Percentiles rank a stretch among this genome's conserved stretches.
Evolutionary conservation across 257 asterid species (phyloP).

Genomic region (Solanum corneliomulleri): DNA sequence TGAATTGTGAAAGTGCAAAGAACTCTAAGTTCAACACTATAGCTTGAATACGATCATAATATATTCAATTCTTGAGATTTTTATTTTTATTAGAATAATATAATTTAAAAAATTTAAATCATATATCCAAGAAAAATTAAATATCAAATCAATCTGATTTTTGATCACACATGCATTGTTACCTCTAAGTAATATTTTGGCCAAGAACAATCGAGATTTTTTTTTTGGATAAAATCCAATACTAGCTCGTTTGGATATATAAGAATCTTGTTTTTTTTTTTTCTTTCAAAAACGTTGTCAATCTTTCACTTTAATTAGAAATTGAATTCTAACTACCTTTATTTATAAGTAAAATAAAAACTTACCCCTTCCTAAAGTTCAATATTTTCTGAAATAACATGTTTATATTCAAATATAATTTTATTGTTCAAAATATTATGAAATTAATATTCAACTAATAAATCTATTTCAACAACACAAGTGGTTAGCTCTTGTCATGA

Average conservation of each 20-base stretch:
- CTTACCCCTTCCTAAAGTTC: not conserved
- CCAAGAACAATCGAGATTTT: too few relatives aligned
- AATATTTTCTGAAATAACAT: not conserved
- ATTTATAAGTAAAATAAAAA: too few relatives aligned
- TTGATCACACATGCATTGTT: not conserved
- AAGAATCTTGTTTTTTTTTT: too few relatives aligned
- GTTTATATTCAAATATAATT: not conserved
- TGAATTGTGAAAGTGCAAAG: not conserved
- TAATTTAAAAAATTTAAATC: not conserved
- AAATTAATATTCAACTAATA: not conserved
- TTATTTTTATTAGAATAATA: too few relatives aligned
- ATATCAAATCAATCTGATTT: too few relatives aligned
- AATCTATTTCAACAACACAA: not conserved
- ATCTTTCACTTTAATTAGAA: too few relatives aligned
- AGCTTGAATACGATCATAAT: too few relatives aligned
- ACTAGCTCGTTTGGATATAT: not conserved
- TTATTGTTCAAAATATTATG: not conserved
- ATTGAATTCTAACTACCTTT: not conserved
- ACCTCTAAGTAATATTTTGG: not conserved
- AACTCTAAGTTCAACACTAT: not conserved
- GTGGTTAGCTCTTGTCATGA: not conserved
- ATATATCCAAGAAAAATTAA: too few relatives aligned
- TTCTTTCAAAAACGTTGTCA: too few relatives aligned
- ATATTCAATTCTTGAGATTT: too few relatives aligned
- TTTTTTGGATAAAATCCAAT: not conserved